These are phyloP conservation scores for Clarireedia hainanense DNA, from an alignment of 2,329 filamentous ascomycete genomes.

Conservation along the genomic window DNA sequence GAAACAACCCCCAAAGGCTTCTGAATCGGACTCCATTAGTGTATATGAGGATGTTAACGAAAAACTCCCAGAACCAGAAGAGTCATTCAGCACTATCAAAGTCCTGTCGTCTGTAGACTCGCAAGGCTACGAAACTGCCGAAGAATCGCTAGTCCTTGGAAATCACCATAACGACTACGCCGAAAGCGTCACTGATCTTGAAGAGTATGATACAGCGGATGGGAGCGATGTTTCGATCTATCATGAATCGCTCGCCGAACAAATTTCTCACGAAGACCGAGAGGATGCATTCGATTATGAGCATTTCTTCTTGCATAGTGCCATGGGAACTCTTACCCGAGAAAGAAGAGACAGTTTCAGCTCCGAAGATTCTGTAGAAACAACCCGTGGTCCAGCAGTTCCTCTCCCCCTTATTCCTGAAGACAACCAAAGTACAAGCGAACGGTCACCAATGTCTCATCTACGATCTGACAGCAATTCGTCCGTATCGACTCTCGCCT, in stretches of 20 bases:
- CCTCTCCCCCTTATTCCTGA: constrained; percentile 1
- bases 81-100: background rate
- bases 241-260: constrained; percentile 50
- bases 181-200: constrained; percentile 26
- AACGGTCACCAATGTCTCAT: constrained; percentile 27
- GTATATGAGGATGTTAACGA: constrained; percentile 26
- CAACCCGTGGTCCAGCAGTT: constrained; percentile 40
- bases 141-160: background rate
- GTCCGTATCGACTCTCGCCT: constrained; percentile 51
- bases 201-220: constrained; percentile 39
- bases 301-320: constrained; percentile 89
- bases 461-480: constrained; percentile 48
- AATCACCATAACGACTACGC: constrained; percentile 30
- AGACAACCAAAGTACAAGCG: constrained; percentile 10
- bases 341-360: constrained; percentile 43
- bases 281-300: constrained; percentile 96
- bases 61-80: constrained; percentile 2
- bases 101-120: background rate
- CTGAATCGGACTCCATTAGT: constrained; percentile 21
- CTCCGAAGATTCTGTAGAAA: constrained; percentile 55
- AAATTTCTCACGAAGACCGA: constrained; percentile 79
- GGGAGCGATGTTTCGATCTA: constrained; percentile 59
- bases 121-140: constrained; percentile 1
- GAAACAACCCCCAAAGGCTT: constrained; percentile 13
- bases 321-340: constrained; percentile 70